A percentile compares a stretch with the other conserved stretches of the same genome.
These are phyloP conservation scores for Graphilbum sp. DNA, from an alignment of 2,329 filamentous ascomycete genomes.

Conservation along the genomic window DNA sequence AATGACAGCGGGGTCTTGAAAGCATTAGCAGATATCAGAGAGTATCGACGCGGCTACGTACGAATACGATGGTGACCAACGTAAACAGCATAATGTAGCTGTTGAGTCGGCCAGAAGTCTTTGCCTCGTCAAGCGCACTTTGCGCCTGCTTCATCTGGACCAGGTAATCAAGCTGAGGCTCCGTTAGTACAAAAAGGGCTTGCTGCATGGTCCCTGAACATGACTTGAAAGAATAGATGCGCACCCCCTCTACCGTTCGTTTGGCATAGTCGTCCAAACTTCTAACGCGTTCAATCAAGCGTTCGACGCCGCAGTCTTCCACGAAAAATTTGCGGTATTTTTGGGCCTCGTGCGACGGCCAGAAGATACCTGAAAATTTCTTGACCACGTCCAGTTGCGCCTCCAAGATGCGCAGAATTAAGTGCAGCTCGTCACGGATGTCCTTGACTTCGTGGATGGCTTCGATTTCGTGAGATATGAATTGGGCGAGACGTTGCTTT, in stretches of 20 bases:
- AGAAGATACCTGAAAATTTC: neutral
- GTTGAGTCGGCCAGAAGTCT: neutral
- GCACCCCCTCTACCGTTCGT: neutral
- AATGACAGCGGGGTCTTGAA: conserved; percentile 1
- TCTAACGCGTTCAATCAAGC: neutral
- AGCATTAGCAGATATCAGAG: neutral
- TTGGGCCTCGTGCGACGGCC: too few species aligned
- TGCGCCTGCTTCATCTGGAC: conserved; percentile 1
- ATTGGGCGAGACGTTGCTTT: too few species aligned
- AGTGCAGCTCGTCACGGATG: neutral
- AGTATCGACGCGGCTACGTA: neutral
- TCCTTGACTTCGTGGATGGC: conserved; percentile 1
- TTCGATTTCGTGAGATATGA: neutral
- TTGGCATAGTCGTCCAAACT: neutral
- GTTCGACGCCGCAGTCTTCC: neutral
- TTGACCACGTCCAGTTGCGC: neutral
- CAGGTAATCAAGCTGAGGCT: conserved; percentile 1
- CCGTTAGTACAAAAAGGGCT: neutral
- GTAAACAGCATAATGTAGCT: conserved; percentile 1
- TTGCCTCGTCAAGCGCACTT: neutral
- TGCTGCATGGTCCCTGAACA: too few species aligned
- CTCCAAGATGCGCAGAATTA: neutral
- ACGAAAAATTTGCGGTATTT: neutral
- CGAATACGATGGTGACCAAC: neutral
- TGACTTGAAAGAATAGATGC: too few species aligned